phyloP scores from a whole-genome alignment of 306 rosid genomes.

The Pueraria montana region DNA sequence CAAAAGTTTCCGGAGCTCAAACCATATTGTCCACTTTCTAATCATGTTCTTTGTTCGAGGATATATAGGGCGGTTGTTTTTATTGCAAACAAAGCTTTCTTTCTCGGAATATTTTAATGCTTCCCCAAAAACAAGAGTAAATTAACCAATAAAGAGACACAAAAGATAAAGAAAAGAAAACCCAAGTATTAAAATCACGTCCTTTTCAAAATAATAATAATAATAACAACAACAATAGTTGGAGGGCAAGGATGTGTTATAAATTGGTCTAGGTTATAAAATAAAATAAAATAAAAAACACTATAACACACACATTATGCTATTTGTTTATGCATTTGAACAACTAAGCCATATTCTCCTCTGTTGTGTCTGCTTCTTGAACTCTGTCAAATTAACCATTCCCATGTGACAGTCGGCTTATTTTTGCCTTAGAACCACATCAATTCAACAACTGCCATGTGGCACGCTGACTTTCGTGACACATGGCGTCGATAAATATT shows the following conservation, averaged over 20 bases:
- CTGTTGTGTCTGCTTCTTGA: conserved; percentile 47
- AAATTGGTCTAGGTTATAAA: conserved; percentile 46
- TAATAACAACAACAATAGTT: conserved; percentile 40
- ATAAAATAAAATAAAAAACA: conserved; percentile 18
- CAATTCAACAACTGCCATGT: conserved; percentile 41
- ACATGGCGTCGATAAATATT: conserved; percentile 21
- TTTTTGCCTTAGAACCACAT: conserved; percentile 25
- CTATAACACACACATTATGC: conserved; percentile 23
- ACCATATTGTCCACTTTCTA: conserved; percentile 20
- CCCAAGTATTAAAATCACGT: conserved; percentile 1
- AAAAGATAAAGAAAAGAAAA: conserved; percentile 7
- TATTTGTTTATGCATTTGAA: conserved; percentile 50
- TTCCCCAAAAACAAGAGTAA: conserved; percentile 32
- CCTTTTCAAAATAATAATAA: conserved; percentile 3
- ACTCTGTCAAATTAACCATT: conserved; percentile 45
- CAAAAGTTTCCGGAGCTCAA: conserved; percentile 16
- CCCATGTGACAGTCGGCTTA: conserved; percentile 52
- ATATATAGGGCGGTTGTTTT: conserved; percentile 33
- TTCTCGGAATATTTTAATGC: neutral
- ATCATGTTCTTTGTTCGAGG: conserved; percentile 32
- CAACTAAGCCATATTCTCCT: conserved; percentile 62
- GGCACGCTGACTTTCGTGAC: conserved; percentile 37
- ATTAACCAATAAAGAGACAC: neutral
- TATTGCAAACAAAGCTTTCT: conserved; percentile 22
- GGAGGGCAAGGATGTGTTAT: conserved; percentile 52